These are phyloP conservation scores for Neurospora sp. DNA, from an alignment of 2,329 filamentous ascomycete genomes.

Conservation along the genomic window DNA sequence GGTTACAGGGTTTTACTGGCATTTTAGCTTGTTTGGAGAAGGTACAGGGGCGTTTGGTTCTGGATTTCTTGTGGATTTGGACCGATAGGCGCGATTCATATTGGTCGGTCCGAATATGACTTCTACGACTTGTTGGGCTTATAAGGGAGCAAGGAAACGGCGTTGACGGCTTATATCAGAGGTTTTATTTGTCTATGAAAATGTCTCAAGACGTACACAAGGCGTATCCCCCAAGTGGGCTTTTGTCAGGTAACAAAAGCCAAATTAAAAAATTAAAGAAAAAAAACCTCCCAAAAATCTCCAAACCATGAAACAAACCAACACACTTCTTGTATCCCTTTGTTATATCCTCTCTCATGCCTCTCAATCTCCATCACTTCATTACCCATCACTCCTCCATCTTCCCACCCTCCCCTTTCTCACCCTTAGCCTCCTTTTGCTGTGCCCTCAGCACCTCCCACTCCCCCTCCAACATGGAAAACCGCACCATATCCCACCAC, in stretches of 20 bases:
- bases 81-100: not conserved
- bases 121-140: not conserved
- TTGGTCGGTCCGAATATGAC: not conserved
- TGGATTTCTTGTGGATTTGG: not conserved
- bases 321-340: not conserved
- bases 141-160: not conserved
- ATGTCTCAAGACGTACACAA: not conserved
- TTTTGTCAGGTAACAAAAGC: not conserved
- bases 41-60: not conserved
- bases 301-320: not conserved
- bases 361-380: not conserved
- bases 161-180: not conserved
- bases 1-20: not conserved
- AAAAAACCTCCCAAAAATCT: not conserved
- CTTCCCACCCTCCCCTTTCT: not conserved
- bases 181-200: not conserved
- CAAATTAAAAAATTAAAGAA: not conserved
- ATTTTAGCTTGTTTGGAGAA: not conserved
- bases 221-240: not conserved
- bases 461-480: slow-evolving; percentile 21
- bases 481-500: slow-evolving; percentile 25
- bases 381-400: not conserved
- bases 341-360: not conserved
- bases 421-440: not conserved
- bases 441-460: slow-evolving; percentile 12